A percentile compares a stretch with the other conserved stretches of the same genome.
Evolutionary conservation across 2,329 filamentous ascomycete genomes (phyloP).

Genomic region (Xenoacremonium recifei): DNA sequence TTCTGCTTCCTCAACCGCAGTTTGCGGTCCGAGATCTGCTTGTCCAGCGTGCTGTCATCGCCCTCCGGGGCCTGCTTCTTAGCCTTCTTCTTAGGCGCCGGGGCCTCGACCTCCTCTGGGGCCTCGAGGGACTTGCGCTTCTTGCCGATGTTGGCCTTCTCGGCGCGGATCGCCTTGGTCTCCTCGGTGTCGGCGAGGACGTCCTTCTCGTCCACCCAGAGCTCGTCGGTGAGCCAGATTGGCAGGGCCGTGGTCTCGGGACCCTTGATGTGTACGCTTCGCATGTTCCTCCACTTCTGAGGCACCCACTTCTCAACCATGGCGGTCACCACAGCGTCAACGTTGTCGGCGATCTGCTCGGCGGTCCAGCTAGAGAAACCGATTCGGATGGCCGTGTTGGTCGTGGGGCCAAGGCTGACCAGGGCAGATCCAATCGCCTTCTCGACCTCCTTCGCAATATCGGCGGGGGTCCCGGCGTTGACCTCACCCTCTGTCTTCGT

Average conservation of each 20-base stretch:
- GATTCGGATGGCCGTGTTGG: constrained; percentile 78
- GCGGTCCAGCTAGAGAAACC: constrained; percentile 73
- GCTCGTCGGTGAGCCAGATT: constrained; percentile 90
- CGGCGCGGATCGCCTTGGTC: constrained; percentile 41
- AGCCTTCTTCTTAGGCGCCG: constrained; percentile 35
- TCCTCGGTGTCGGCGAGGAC: constrained; percentile 63
- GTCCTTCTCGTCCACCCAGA: constrained; percentile 79
- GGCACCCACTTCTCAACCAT: constrained; percentile 79
- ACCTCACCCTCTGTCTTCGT: constrained; percentile 41
- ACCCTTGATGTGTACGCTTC: constrained; percentile 85
- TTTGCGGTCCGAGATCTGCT: constrained; percentile 61
- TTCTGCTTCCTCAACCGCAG: constrained; percentile 58
- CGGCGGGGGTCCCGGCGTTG: constrained; percentile 54
- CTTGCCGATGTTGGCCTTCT: constrained; percentile 63
- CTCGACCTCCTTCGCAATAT: constrained; percentile 78
- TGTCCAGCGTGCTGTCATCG: constrained; percentile 53
- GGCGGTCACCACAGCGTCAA: constrained; percentile 66
- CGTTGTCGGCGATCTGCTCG: constrained; percentile 77
- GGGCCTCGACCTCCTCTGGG: constrained; percentile 45
- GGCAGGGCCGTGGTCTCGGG: constrained; percentile 84
- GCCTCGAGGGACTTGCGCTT: constrained; percentile 54
- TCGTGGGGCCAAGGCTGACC: constrained; percentile 74
- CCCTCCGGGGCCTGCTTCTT: constrained; percentile 37
- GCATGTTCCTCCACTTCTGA: constrained; percentile 84
- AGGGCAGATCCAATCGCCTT: constrained; percentile 74